Evolutionary conservation across 805 yeast genomes (phyloP), one percentile per base, ranked within the genome.

Genomic region (Cyberlindnera mycetangii): DNA sequence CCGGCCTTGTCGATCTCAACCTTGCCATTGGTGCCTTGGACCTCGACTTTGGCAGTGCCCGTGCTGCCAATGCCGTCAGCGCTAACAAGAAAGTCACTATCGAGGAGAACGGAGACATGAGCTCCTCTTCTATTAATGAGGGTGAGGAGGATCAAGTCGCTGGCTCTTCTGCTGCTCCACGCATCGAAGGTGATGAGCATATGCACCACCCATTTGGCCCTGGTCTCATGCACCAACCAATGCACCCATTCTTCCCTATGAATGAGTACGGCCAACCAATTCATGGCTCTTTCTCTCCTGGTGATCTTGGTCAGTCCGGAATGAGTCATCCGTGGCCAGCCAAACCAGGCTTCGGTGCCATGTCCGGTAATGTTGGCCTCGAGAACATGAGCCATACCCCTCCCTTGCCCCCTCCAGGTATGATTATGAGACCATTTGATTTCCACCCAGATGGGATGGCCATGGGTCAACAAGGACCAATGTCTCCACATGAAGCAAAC

Each of bases 261-360:
- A 55, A 58, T 39, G 59, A 56, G 32, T 58, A 57, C 41, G 62
- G 62, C 8, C 61, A 58, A 34, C 61, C 61, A 5, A 30, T 57
- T 14, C 59, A 50, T 19, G 54, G 44, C 15, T 45, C 47, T 5
- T 55, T 55, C 44, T 30, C 44, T 10, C 56, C 55, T 16, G 50
- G 42, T 39, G 55, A 51, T 12, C 39, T 55, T 16, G 49, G 49
- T 18, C 59, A 53, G 30, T 31, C 47, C 19, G 32, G 44, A 20
- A 32, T 46, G 37, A 41, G 41, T 39, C 51, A 45, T 11, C 56
- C 58, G 16, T 56, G 61, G 61, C 43, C 57, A 14, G 19, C 54
- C 3, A 55, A 56, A 33, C 54, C 54, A 4, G 59, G 56, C n/a
- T 56, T 53, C 30, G 53, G 52, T 32, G 46, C 45, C 3, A 34